Evolutionary conservation across 169 alveolate genomes (phyloP), one percentile per base, ranked within the genome.

Genomic region (Plasmodium chabaudi): DNA sequence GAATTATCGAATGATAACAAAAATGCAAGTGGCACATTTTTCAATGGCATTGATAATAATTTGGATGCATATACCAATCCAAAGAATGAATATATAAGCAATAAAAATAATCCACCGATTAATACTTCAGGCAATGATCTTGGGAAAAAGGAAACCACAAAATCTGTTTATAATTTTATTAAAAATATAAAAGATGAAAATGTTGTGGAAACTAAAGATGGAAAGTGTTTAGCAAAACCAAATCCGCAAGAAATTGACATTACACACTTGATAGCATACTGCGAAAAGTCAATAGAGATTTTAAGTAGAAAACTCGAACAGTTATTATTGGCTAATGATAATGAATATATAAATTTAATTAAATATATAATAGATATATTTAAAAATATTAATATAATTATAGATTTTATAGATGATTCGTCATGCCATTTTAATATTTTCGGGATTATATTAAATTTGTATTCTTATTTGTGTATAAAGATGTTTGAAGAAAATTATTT

Each of bases 391-490:
- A 67, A 67, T 19, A 67, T 39, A 57, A 27, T 65, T 6, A 53
- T 79, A 44, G 12, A 17, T 17, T 57, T 9, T 10, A 25, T 71
- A 34, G 61, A 65, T 13, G 27, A 79, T 15, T 17, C 49, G 23
- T 12, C 15, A 23, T 44, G 67, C 21, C 69, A 79, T 60, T 53
- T 21, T 47, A 68, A 47, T 12, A 67, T 79, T 21, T 79, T 79
- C 49, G 82, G 79, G 7, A 67, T 79, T 49, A 51, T 67, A 10
- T 67, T 79, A 67, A 79, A 79, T 67, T 13, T 67, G 9, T 79
- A 79, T 49, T 56, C 89, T 9, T 57, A 68, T 56, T 25, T 79
- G 68, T 79, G 89, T 53, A 82, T 79, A 6, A 79, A 79, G 53
- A 5, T 79, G 15, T 79, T 79, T 55, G n/a, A 79, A 65, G 46